These are phyloP conservation scores for Gonium pectorale DNA, from an alignment of 139 green algal genomes.

Conservation along the genomic window DNA sequence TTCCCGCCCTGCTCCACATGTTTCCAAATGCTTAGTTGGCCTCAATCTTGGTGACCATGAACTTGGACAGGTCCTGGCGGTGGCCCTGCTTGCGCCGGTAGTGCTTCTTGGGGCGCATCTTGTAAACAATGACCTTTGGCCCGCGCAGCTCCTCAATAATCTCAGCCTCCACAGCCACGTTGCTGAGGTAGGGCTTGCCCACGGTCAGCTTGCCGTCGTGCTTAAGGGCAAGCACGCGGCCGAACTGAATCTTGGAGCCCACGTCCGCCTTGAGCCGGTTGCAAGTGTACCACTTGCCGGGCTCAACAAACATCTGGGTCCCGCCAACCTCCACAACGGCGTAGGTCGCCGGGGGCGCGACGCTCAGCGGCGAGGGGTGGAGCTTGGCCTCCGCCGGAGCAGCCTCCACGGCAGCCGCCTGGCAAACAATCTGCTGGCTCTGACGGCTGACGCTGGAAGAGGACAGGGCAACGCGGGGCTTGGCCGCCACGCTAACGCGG, in stretches of 20 bases:
- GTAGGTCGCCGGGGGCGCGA: constrained; percentile 75
- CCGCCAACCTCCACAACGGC: constrained; percentile 92
- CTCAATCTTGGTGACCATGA: constrained; percentile 91
- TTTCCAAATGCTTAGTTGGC: background rate
- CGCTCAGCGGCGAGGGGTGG: constrained; percentile 59
- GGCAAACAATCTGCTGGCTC: constrained; percentile 49
- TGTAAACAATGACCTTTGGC: constrained; percentile 93
- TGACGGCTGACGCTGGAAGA: constrained; percentile 1
- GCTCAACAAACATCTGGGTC: constrained; percentile 92
- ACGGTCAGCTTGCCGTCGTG: constrained; percentile 82
- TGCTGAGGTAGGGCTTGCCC: constrained; percentile 90
- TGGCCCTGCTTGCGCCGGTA: constrained; percentile 69
- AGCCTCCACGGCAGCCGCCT: constrained; percentile 53
- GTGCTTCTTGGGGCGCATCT: constrained; percentile 97
- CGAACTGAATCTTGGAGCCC: constrained; percentile 88
- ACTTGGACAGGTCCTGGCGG: constrained; percentile 90
- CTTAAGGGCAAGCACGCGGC: constrained; percentile 91
- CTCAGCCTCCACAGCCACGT: constrained; percentile 87
- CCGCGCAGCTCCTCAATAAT: constrained; percentile 92
- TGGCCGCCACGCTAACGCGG: constrained; percentile 29
- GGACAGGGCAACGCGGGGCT: background rate
- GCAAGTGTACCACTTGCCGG: constrained; percentile 92
- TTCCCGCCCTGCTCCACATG: background rate
- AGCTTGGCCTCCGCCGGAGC: constrained; percentile 10
- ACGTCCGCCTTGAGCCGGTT: constrained; percentile 89